Base-by-base conservation (phyloP, 768 basidiomycete species). In the Rubroboletus pulcherrimus region DNA sequence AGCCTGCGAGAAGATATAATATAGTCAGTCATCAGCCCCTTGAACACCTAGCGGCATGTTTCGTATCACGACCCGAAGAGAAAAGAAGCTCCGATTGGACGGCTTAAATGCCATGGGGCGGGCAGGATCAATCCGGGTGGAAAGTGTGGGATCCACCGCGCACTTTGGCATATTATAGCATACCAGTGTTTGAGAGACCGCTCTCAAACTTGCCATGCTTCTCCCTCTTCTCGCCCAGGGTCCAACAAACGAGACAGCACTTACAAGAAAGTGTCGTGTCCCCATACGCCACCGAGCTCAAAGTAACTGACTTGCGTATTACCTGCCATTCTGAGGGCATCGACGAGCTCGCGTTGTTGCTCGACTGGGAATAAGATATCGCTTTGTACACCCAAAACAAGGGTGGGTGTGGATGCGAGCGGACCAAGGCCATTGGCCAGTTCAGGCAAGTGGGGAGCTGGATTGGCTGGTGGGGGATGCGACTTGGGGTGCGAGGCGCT, bases 251-350 rank as follows among this genome's bases (percentile, higher is more conserved):
- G 21, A 49, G 39, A 43, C 4, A 30, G 8, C 2, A 82, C 87
- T 80, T 65, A 89, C 85, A 98, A 75, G 76, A 98, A 98, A 21
- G 94, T 98, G 73, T 99, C 96, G 66, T 99, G 96, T 1, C 97
- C 97, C 95, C 94, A 98, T n/a, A 98, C 95, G 9, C 96, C 95
- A 29, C 96, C 96, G 2, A 98, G 81, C 73, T 98, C 97, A 69
- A 96, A 99, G 72, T 98, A 98, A 56, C 91, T 89, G 29, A 99
- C 97, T 54, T 80, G 76, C 15, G 84, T 73, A 70, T 98, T 98
- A 0, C 97, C 97, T 1, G 88, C 85, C 81, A 93, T 82, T 57
- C 92, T 82, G 58, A 99, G 73, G 24, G 95, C 96, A 69, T 97
- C 93, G 6, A 87, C 93, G 8, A 96, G 77, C 73, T 99, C 97